Evolutionary conservation across 768 basidiomycete genomes (phyloP), one percentile per base, ranked within the genome.

Genomic region (Macrolepiota albuminosa): DNA sequence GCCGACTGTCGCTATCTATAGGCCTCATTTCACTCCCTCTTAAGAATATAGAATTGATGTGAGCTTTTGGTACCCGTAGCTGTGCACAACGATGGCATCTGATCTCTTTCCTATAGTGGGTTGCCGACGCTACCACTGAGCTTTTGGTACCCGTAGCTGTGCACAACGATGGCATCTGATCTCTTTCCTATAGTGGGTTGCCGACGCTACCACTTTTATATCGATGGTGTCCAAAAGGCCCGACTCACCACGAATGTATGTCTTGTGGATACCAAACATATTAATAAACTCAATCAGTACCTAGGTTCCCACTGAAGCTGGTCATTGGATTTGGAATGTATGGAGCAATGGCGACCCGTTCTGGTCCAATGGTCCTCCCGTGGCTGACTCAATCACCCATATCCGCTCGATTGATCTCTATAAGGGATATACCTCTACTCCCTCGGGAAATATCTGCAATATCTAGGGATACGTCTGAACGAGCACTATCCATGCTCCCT

Each of bases 341-440:
- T 73, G 74, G 73, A 74, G 73, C 61, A 73, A 65, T 57, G 75
- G 73, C 29, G 70, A 72, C 56, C 68, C 68, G 9, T 58, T 61
- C 55, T 76, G 75, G 75, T 76, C 75, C 16, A 70, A 68, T 37
- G 73, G 73, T 11, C 75, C 75, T 33, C 75, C 75, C 5, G 70
- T 60, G 1, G 65, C 71, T 1, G 68, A 76, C 58, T 74, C 73
- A 21, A 58, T 71, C 49, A 74, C 74, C 7, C 72, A 72, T 24
- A 72, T 76, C 51, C 68, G 67, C 13, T 74, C 73, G 13, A 73
- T 76, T 55, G 72, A 73, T 29, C 67, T 75, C 14, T 74, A 69
- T 61, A 73, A 67, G 18, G 73, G 72, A 18, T 76, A 70, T 48
- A 70, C 67, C 11, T 62, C 67, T 8, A 70, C 64, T 14, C 59